Evolutionary conservation across 2,329 filamentous ascomycete genomes (phyloP).

Genomic region (Thielaviopsis musarum): DNA sequence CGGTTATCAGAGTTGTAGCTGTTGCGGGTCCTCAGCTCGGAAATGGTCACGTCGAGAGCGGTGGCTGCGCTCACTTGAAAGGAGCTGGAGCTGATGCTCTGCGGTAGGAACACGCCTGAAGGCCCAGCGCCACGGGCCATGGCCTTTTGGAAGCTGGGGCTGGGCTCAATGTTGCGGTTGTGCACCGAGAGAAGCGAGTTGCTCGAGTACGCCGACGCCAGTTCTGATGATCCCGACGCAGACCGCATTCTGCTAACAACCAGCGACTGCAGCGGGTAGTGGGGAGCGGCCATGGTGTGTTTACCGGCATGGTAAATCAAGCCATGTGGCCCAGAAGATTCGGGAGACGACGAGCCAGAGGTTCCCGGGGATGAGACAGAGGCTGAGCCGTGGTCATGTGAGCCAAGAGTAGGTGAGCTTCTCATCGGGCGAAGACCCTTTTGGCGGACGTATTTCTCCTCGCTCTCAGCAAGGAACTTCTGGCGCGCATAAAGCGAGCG

Average conservation of each 20-base stretch:
- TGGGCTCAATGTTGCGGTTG: background rate
- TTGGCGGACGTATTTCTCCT: background rate
- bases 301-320: background rate
- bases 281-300: background rate
- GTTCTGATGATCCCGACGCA: background rate
- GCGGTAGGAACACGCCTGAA: conserved; percentile 10
- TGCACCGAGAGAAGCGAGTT: background rate
- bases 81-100: conserved; percentile 7
- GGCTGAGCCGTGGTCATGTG: conserved; percentile 6
- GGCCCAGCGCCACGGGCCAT: conserved; percentile 10
- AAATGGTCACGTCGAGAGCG: conserved; percentile 26
- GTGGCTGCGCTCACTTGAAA: conserved; percentile 13
- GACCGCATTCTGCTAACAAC: conserved; percentile 1
- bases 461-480: background rate
- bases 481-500: conserved; percentile 1
- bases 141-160: conserved; percentile 11
- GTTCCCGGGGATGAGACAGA: conserved; percentile 9
- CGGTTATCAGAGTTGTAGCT: conserved; percentile 29
- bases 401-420: conserved; percentile 8
- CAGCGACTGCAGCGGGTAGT: background rate
- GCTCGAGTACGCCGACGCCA: conserved; percentile 4
- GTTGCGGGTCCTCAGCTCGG: conserved; percentile 41
- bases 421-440: conserved; percentile 8
- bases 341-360: conserved; percentile 3
- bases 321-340: background rate